Base-by-base conservation (phyloP, 352 stramenopile genomes). In the Phytophthora fragariaefolia region DNA sequence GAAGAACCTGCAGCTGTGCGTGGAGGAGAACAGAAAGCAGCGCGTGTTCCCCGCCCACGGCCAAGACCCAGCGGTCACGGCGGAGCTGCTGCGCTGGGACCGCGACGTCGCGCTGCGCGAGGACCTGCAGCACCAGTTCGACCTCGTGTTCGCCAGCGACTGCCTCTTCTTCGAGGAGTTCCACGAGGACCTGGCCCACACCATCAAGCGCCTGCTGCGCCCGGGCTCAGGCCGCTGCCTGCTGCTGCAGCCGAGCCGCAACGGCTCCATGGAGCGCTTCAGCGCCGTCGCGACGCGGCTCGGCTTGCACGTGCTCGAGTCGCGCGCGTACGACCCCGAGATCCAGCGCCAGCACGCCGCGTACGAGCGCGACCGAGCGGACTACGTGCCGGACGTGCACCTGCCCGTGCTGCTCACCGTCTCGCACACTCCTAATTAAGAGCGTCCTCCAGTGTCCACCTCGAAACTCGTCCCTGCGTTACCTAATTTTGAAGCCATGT, bases 161-260 rank as follows among this genome's bases (percentile, higher is more conserved):
- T 96, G 88, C 54, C 69, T 96, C 1, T 96, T 96, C 70, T 96
- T 96, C 53, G 85, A 95, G 72, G 80, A 88, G 1, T 96, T 95
- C 67, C 86, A 96, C 67, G 65, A 83, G 45, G 88, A 96, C 55
- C 69, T 96, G 22, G 79, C 71, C 13, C 68, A 82, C 52, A 92
- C 82, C 1, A 84, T 96, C 70, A 73, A 82, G n/a, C 60, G 65
- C 51, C 69, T 96, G 6, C 46, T 94, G 32, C 61, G 66, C 6
- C 77, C 62, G 0, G 17, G 18, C 3, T 83, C 73, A 0, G 85
- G 85, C 6, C 70, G 68, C 12, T 93, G 84, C 52, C 75, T 88
- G n/a, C 72, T 96, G 18, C 54, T 96, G 32, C 87, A 96, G 65
- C 87, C 87, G 15, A 89, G 76, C 45, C 84, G 87, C 30, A 82